Conservation (phyloP, 192 early-diverging fungal species). For the Podila epigama region DNA sequence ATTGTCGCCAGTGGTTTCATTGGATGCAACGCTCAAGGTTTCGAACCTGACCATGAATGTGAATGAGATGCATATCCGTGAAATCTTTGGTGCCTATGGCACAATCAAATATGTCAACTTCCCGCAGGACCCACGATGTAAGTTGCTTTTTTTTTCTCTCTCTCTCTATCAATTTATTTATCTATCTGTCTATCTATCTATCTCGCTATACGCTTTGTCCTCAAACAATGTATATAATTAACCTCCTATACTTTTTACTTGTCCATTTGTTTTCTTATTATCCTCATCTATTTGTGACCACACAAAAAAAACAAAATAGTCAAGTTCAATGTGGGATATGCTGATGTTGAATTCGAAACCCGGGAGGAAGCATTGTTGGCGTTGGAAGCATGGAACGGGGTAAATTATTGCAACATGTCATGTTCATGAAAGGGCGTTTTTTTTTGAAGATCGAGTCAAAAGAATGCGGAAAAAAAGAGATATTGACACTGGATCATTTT, state of each 20-base stretch:
- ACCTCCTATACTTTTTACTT: too few species aligned
- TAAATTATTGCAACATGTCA: neutral
- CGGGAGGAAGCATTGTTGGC: slow-evolving; percentile 27
- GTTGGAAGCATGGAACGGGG: slow-evolving; percentile 40
- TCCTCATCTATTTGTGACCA: too few species aligned
- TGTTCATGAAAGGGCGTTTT: too few species aligned
- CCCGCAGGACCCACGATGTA: slow-evolving; percentile 42
- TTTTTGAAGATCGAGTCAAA: too few species aligned
- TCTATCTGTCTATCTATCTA: too few species aligned
- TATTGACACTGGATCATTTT: too few species aligned
- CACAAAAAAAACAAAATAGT: too few species aligned
- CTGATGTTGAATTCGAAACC: slow-evolving; percentile 41
- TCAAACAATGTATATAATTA: too few species aligned
- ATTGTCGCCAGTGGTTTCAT: neutral
- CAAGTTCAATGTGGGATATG: slow-evolving; percentile 40
- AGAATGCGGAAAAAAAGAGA: too few species aligned
- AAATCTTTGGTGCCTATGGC: slow-evolving; percentile 35
- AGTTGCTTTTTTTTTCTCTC: neutral
- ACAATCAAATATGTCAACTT: slow-evolving; percentile 41
- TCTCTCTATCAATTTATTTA: neutral
- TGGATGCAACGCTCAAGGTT: slow-evolving; percentile 19
- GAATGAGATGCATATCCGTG: slow-evolving; percentile 20
- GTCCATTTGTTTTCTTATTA: too few species aligned
- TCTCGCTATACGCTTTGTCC: too few species aligned
- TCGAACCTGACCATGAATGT: slow-evolving; percentile 36